Evolutionary conservation across 2,329 filamentous ascomycete species (phyloP).

Genomic region (Colletotrichum spaethianum): DNA sequence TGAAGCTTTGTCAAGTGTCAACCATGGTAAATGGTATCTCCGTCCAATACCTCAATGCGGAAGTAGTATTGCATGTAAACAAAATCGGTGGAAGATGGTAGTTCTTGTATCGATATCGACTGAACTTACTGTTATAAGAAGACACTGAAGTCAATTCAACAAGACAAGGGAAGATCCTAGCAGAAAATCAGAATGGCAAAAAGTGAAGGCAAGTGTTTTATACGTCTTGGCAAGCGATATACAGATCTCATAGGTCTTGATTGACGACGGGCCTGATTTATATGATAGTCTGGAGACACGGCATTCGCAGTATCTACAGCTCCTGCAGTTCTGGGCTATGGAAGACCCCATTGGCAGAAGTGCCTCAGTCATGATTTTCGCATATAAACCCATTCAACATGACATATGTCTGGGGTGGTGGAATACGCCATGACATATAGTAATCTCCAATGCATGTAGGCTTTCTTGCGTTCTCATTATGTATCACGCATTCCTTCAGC

Average conservation of each 20-base stretch:
- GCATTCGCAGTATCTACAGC: no score
- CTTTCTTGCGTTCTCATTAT: neutral
- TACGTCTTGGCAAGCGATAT: neutral
- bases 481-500: neutral
- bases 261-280: neutral
- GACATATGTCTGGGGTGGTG: neutral
- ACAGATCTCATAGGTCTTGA: neutral
- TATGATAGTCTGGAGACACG: neutral
- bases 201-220: neutral
- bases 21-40: neutral
- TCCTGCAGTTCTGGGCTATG: neutral
- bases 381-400: neutral
- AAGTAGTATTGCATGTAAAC: neutral
- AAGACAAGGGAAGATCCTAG: no score
- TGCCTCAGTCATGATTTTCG: neutral
- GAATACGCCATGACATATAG: no score
- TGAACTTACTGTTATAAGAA: neutral
- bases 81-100: neutral
- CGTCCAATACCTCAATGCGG: neutral
- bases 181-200: neutral
- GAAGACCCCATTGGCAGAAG: neutral
- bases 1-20: neutral
- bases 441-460: no score
- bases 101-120: neutral
- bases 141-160: neutral